Conservation (phyloP, 2,329 filamentous ascomycete species). For the Daldinia sp. region DNA sequence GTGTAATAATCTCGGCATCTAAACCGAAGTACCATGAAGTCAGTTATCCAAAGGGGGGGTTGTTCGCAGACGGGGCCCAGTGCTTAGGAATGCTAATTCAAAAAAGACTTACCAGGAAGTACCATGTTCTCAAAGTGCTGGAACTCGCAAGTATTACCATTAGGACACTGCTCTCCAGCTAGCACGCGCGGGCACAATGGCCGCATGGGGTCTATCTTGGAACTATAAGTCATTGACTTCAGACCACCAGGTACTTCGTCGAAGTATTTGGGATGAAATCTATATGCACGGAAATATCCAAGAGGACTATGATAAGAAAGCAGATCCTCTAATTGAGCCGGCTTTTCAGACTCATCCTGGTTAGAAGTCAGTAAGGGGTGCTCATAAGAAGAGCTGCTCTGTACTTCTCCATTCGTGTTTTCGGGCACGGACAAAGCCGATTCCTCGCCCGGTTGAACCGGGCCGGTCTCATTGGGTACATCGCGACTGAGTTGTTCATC, state of each 20-base stretch:
- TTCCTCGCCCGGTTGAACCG: conserved; percentile 28
- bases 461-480: conserved; percentile 44
- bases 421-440: conserved; percentile 25
- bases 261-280: conserved; percentile 84
- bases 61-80: conserved; percentile 50
- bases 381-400: conserved; percentile 48
- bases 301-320: conserved; percentile 86
- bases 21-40: conserved; percentile 56
- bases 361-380: conserved; percentile 49
- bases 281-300: conserved; percentile 85
- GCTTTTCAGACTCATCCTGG: conserved; percentile 45
- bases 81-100: conserved; percentile 40
- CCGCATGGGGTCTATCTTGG: conserved; percentile 82
- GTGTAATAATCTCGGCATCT: conserved; percentile 81
- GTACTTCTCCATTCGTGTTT: conserved; percentile 49
- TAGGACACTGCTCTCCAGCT: conserved; percentile 74
- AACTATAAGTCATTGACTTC: conserved; percentile 92
- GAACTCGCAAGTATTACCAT: conserved; percentile 76
- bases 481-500: conserved; percentile 39
- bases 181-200: conserved; percentile 83
- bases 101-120: conserved; percentile 76
- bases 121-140: conserved; percentile 84
- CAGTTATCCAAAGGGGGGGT: conserved; percentile 61
- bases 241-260: conserved; percentile 79
- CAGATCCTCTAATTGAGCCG: conserved; percentile 50